Evolutionary conservation across 23 red algal genomes (phyloP).

Genomic region (Gracilaria caudata): DNA sequence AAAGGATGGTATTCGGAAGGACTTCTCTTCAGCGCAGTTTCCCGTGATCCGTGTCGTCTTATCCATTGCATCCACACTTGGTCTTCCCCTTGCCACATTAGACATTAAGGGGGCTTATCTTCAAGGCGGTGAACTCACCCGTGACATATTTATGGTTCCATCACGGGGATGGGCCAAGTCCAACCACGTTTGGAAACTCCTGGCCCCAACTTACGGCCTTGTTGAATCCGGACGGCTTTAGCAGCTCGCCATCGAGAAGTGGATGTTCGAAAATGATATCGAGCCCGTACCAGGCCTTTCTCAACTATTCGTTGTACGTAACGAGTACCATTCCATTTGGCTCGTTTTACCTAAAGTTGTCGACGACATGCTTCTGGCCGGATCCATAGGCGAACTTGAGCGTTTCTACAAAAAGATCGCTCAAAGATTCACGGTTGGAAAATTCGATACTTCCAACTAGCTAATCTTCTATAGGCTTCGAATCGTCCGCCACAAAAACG

Average conservation of each 20-base stretch:
- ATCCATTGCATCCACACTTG: conserved; percentile 11
- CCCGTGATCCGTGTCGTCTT: conserved; percentile 36
- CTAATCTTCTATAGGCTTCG: conserved; percentile 44
- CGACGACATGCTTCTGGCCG: conserved; percentile 33
- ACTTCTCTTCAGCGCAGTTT: conserved; percentile 38
- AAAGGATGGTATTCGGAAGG: conserved; percentile 17
- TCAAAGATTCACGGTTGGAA: conserved; percentile 10
- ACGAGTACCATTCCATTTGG: neutral
- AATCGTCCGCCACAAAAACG: neutral
- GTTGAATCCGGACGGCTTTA: conserved; percentile 40
- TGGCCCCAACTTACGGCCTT: conserved; percentile 47
- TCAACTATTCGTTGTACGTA: conserved; percentile 30
- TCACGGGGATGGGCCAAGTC: conserved; percentile 11
- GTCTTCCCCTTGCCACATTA: neutral
- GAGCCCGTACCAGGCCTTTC: conserved; percentile 10
- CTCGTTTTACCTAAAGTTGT: conserved; percentile 43
- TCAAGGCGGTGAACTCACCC: neutral
- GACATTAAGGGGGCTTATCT: conserved; percentile 28
- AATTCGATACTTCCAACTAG: neutral
- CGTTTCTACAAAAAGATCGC: neutral
- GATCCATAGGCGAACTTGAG: neutral
- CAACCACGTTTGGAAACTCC: conserved; percentile 34
- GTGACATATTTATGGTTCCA: conserved; percentile 17
- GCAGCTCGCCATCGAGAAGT: conserved; percentile 30
- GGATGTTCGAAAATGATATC: conserved; percentile 20